phyloP scores from a whole-genome alignment of 179 eudicot species.

The Gypsophila paniculata region DNA sequence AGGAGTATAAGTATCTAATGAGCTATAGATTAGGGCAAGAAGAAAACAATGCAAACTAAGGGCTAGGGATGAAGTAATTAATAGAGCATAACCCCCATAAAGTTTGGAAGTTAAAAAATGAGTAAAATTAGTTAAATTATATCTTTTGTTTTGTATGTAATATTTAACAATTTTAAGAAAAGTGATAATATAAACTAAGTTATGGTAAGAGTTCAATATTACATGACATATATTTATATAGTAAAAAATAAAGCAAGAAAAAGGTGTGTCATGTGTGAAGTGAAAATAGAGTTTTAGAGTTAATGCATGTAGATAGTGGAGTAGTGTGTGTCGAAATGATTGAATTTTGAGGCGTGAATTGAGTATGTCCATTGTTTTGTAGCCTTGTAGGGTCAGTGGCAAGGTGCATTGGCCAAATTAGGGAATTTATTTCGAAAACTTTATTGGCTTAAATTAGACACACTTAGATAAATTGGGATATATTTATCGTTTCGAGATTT shows the following conservation, averaged over 20 bases:
- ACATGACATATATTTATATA: not conserved
- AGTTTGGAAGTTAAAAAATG: not conserved
- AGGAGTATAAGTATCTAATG: constrained; percentile 11
- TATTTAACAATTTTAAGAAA: constrained; percentile 26
- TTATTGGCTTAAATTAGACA: not conserved
- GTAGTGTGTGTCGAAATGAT: not conserved
- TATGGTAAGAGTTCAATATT: not conserved
- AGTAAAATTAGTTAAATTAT: not conserved
- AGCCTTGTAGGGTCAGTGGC: too few species aligned
- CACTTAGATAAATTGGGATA: too few species aligned
- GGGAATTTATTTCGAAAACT: not conserved
- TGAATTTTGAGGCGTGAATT: not conserved
- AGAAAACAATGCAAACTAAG: constrained; percentile 23
- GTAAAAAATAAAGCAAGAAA: not conserved
- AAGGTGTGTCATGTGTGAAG: not conserved
- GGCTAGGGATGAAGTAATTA: too few species aligned
- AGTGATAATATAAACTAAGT: not conserved
- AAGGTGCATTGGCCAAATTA: not conserved
- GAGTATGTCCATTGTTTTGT: too few species aligned
- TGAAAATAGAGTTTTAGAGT: not conserved
- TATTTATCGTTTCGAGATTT: too few species aligned
- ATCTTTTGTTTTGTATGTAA: not conserved
- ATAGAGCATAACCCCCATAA: constrained; percentile 21
- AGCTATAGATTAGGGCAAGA: constrained; percentile 19
- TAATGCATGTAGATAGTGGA: not conserved